Conservation (phyloP, 1,139 yeast genomes). For the Hansenula sp. region DNA sequence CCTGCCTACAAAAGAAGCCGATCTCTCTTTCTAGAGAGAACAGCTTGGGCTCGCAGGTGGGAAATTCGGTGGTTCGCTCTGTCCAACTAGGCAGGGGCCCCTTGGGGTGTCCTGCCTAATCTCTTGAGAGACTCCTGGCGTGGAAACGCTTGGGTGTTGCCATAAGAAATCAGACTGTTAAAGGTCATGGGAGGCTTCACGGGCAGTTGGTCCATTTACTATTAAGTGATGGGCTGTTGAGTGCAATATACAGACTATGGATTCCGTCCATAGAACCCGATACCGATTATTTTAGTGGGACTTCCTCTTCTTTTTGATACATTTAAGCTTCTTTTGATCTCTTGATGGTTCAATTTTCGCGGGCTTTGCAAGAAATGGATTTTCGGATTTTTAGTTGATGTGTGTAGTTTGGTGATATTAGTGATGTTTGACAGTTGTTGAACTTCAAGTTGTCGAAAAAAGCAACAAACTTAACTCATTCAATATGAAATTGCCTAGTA, state of each 20-base stretch:
- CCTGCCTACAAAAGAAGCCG: conserved; percentile 53
- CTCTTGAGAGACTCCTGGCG: conserved; percentile 71
- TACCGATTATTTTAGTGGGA: conserved; percentile 66
- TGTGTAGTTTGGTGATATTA: too few relatives aligned
- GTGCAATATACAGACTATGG: conserved; percentile 72
- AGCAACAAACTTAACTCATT: conserved; percentile 6
- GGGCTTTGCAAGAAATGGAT: too few relatives aligned
- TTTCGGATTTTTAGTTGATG: too few relatives aligned
- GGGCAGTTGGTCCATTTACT: conserved; percentile 57
- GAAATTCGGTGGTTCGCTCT: conserved; percentile 81
- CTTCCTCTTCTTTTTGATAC: conserved; percentile 11
- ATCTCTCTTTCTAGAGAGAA: too few relatives aligned
- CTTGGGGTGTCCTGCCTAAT: conserved; percentile 22
- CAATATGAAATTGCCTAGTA: conserved; percentile 56
- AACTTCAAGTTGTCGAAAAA: conserved; percentile 6
- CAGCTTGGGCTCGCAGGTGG: conserved; percentile 51
- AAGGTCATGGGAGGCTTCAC: conserved; percentile 65
- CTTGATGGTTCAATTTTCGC: conserved; percentile 10
- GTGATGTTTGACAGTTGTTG: conserved; percentile 11
- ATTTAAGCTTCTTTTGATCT: neutral
- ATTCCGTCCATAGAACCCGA: conserved; percentile 52
- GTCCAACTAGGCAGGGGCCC: conserved; percentile 29
- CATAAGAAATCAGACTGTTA: conserved; percentile 52
- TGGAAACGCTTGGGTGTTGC: conserved; percentile 72
- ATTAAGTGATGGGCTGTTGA: conserved; percentile 49